These are phyloP conservation scores for Aspergillaceae sp. DNA, from an alignment of 2,329 filamentous ascomycete species.

Conservation along the genomic window DNA sequence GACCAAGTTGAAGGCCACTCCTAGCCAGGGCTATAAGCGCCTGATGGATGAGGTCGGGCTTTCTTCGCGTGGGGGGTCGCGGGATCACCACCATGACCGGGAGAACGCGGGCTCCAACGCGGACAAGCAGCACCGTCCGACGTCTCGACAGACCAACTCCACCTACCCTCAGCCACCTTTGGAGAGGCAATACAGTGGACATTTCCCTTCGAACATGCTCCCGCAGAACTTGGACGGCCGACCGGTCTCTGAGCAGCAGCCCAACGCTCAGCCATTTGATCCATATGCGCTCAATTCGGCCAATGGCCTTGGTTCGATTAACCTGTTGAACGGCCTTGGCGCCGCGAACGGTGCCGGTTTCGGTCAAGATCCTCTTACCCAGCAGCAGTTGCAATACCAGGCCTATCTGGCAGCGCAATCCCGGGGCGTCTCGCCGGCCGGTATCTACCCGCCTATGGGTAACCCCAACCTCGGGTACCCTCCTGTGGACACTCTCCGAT, in stretches of 20 bases:
- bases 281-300: constrained; percentile 29
- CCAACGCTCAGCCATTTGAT: constrained; percentile 28
- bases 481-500: constrained; percentile 33
- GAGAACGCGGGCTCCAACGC: constrained; percentile 27
- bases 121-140: constrained; percentile 36
- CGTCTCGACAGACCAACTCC: constrained; percentile 32
- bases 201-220: constrained; percentile 29
- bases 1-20: constrained; percentile 81
- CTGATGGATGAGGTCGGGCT: constrained; percentile 97
- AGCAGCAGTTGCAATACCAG: constrained; percentile 52
- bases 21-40: constrained; percentile 93
- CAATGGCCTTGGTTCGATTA: constrained; percentile 20
- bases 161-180: constrained; percentile 29
- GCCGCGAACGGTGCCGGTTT: constrained; percentile 26
- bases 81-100: constrained; percentile 33
- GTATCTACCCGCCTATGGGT: constrained; percentile 40
- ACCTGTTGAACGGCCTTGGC: constrained; percentile 21
- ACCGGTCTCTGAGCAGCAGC: constrained; percentile 29
- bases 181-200: constrained; percentile 37
- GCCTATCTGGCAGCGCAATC: constrained; percentile 42
- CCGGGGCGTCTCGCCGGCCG: constrained; percentile 34
- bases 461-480: constrained; percentile 37
- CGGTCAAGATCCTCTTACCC: constrained; percentile 36
- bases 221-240: constrained; percentile 30
- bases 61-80: constrained; percentile 44